Conservation (phyloP, 768 basidiomycete species). For the Russula virescens region DNA sequence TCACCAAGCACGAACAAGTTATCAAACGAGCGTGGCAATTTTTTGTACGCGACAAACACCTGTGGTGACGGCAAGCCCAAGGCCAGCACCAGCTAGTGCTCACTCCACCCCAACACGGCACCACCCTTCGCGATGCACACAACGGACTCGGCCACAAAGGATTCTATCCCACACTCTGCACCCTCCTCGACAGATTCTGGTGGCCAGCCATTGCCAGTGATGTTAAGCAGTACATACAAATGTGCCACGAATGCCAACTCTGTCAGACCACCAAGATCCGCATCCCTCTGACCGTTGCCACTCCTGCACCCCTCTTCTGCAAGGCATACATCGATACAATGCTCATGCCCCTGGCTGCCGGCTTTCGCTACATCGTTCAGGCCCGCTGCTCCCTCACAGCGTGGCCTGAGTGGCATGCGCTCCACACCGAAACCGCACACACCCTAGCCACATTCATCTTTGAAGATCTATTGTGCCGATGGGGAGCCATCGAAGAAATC, state of each 20-base stretch:
- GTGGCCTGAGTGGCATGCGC: too few relatives aligned
- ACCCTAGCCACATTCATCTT: slow-evolving; percentile 33
- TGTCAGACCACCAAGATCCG: background rate
- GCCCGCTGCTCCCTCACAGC: too few relatives aligned
- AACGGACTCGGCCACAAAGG: background rate
- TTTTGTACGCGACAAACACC: background rate
- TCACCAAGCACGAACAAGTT: background rate
- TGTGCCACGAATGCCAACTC: background rate
- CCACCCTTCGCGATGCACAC: background rate
- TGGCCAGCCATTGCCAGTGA: background rate
- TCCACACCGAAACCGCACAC: background rate
- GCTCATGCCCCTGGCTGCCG: too few relatives aligned
- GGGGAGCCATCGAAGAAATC: slow-evolving; percentile 11
- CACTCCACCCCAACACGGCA: background rate
- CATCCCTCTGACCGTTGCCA: background rate
- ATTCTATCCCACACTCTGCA: background rate
- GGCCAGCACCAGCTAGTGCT: background rate
- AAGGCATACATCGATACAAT: too few relatives aligned
- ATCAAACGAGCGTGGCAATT: background rate
- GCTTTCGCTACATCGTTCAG: too few relatives aligned
- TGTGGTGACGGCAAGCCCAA: background rate
- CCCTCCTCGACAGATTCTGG: background rate
- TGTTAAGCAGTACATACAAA: background rate
- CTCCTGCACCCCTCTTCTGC: too few relatives aligned
- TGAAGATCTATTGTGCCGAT: slow-evolving; percentile 35